A percentile compares a stretch with the other conserved stretches of the same genome.
Conservation (phyloP, 1,284 basidiomycete genomes). For the Schizophyllum amplum region DNA sequence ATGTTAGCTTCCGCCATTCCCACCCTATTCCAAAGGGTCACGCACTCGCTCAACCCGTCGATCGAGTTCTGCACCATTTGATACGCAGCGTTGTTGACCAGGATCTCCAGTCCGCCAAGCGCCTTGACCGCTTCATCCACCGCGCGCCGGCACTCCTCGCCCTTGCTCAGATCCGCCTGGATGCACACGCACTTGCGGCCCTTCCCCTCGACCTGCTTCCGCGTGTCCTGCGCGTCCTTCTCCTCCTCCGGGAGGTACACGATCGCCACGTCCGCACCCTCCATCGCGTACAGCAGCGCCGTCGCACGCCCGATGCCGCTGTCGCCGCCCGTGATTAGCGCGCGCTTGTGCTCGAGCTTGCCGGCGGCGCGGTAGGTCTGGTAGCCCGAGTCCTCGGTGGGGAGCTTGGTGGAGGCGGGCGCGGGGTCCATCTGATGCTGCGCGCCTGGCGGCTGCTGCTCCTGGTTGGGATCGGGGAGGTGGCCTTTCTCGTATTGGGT, state of each 20-base stretch:
- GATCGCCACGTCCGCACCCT: slow-evolving; percentile 60
- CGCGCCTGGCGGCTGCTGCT: slow-evolving; percentile 37
- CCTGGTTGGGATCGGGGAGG: slow-evolving; percentile 18
- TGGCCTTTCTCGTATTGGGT: not conserved
- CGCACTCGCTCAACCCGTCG: slow-evolving; percentile 1
- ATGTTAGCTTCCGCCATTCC: not conserved
- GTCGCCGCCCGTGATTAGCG: slow-evolving; percentile 49
- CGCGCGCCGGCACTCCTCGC: not conserved
- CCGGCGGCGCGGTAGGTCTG: slow-evolving; percentile 28
- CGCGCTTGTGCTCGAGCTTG: slow-evolving; percentile 46
- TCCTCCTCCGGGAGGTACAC: slow-evolving; percentile 55
- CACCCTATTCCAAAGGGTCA: too few relatives aligned
- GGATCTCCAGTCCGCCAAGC: slow-evolving; percentile 42
- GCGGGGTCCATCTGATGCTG: slow-evolving; percentile 31
- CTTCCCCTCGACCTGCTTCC: not conserved
- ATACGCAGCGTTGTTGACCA: slow-evolving; percentile 61
- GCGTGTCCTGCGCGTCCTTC: slow-evolving; percentile 31
- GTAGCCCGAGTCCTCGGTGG: slow-evolving; percentile 49
- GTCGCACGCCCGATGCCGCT: slow-evolving; percentile 53
- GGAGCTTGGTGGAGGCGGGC: slow-evolving; percentile 37
- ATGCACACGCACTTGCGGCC: not conserved
- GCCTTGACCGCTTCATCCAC: slow-evolving; percentile 37
- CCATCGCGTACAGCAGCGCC: slow-evolving; percentile 54
- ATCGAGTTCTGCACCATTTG: slow-evolving; percentile 30
- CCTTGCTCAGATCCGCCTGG: not conserved